Evolutionary conservation across 2,329 filamentous ascomycete species (phyloP).

Genomic region (Claviceps arundinis): DNA sequence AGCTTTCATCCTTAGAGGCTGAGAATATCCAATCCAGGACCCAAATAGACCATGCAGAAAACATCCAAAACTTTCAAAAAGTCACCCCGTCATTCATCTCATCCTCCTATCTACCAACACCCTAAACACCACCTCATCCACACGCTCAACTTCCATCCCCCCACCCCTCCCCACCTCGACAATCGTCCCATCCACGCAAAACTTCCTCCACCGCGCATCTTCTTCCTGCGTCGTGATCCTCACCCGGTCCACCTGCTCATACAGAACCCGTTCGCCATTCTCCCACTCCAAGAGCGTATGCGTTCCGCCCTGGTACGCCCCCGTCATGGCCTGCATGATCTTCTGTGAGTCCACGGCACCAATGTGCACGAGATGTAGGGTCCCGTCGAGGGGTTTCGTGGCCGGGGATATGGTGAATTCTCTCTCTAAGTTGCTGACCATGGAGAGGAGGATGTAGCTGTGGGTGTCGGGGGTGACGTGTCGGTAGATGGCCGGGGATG

Average conservation of each 20-base stretch:
- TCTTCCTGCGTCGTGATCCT: conserved; percentile 46
- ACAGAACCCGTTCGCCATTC: conserved; percentile 51
- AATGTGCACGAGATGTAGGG: conserved; percentile 62
- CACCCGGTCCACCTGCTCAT: conserved; percentile 56
- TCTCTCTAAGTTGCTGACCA: conserved; percentile 72
- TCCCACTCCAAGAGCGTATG: conserved; percentile 39
- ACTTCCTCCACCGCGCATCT: conserved; percentile 64
- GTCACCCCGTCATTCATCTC: not conserved
- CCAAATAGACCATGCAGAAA: too few relatives aligned
- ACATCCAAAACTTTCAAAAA: too few relatives aligned
- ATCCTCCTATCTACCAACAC: conserved; percentile 28
- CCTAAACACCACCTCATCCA: conserved; percentile 26
- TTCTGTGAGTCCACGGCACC: conserved; percentile 49
- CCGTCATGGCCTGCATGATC: conserved; percentile 65
- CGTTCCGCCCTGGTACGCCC: conserved; percentile 42
- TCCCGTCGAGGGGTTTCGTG: conserved; percentile 56
- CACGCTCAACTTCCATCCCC: conserved; percentile 51
- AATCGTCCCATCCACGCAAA: conserved; percentile 88
- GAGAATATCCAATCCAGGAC: too few relatives aligned
- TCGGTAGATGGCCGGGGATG: conserved; percentile 5
- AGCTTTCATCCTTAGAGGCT: too few relatives aligned
- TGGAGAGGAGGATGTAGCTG: conserved; percentile 61
- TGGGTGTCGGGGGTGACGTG: conserved; percentile 36
- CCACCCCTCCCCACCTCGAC: conserved; percentile 59
- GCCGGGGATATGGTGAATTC: conserved; percentile 70